Evolutionary conservation across 768 basidiomycete genomes (phyloP), one percentile per base, ranked within the genome.

Genomic region (Arthromyces matolae): DNA sequence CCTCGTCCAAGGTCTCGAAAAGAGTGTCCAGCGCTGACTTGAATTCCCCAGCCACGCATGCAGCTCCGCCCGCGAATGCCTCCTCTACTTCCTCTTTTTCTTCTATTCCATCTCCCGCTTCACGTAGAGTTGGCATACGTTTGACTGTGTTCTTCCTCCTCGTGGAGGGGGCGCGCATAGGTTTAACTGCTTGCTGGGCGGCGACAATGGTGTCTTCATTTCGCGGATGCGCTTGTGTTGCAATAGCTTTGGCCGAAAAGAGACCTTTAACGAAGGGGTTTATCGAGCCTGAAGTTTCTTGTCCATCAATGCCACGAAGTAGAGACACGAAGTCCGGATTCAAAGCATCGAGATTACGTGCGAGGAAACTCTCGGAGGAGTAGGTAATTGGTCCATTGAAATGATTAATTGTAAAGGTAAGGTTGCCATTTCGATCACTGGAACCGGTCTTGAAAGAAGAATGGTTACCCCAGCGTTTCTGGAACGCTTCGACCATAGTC

Each of bases 171-270:
- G 89, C 83, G 8, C 94, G 83, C 84, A 96, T 91, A 0, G 95
- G 95, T 66, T 94, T 93, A 54, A 93, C 84, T 28, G 84, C 83
- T 63, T 96, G 93, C 61, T 93, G 92, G 0, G 93, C 93, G 5
- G 93, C 81, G 13, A 97, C 94, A 51, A 97, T 94, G 0, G 94
- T 96, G 42, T 95, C 93, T 59, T 97, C 93, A 58, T 94, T 86
- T 52, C 86, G 73, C 0, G 95, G 93, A 60, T 97, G 93, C 0
- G 85, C 89, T 60, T 93, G 86, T 0, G 92, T 95, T 0, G 93
- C 90, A 52, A 99, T 93, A 2, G 87, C 86, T 61, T 91, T 92
- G 31, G 75, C 81, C 0, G 85, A 86, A 68, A 98, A 98, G 5
- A 99, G 70, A 7, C 86, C 87, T 51, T 91, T 89, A 39, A 97